Evolutionary conservation across 352 stramenopile species (phyloP).

Genomic region (Pythium phragmiticola): DNA sequence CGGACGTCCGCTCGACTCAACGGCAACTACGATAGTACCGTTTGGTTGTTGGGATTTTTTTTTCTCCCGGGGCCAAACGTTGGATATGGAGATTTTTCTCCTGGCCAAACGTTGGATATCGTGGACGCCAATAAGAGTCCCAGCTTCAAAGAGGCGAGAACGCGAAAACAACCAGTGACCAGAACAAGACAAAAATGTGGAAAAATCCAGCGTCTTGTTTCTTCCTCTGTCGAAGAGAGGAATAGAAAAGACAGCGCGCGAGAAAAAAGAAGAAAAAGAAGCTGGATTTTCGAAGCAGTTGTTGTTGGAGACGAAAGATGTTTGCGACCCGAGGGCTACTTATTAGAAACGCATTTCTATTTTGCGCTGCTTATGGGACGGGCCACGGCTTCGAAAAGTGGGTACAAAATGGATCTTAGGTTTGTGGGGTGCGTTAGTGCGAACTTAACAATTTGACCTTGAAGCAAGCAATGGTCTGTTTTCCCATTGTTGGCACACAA

Average conservation of each 20-base stretch:
- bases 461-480: slow-evolving; percentile 5
- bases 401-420: slow-evolving; percentile 11
- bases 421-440: background rate
- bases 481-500: background rate
- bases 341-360: slow-evolving; percentile 23
- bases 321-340: background rate
- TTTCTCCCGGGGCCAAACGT: background rate
- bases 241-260: background rate
- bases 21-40: slow-evolving; percentile 4
- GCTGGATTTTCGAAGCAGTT: slow-evolving; percentile 21
- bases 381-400: background rate
- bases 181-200: slow-evolving; percentile 7
- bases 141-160: slow-evolving; percentile 20
- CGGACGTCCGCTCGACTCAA: slow-evolving; percentile 23
- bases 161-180: slow-evolving; percentile 3
- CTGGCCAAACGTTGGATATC: background rate
- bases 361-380: too few species aligned
- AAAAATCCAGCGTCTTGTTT: slow-evolving; percentile 12
- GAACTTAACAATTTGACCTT: background rate
- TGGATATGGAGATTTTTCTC: too few species aligned
- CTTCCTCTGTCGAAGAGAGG: background rate
- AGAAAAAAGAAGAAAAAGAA: slow-evolving; percentile 24
- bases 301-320: slow-evolving; percentile 2
- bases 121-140: background rate
- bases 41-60: slow-evolving; percentile 6